Conservation (phyloP, 202 grass and related monocot species). For the Musa balbisiana region DNA sequence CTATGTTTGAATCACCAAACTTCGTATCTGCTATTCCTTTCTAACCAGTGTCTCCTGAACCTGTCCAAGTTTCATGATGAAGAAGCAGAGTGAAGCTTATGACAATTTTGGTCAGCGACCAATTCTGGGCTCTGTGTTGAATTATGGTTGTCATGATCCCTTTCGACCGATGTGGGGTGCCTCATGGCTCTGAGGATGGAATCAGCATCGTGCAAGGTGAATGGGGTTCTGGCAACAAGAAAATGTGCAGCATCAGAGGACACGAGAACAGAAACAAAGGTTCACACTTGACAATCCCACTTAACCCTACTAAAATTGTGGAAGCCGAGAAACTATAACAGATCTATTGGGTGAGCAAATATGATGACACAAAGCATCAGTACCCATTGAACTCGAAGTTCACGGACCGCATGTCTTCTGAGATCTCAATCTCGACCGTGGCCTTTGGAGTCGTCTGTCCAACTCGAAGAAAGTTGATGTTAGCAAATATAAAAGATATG, state of each 20-base stretch:
- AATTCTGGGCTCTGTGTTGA: background rate
- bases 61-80: background rate
- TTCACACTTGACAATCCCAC: background rate
- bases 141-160: background rate
- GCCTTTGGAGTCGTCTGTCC: slow-evolving; percentile 39
- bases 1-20: background rate
- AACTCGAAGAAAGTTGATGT: background rate
- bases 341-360: slow-evolving; percentile 22
- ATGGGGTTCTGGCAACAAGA: background rate
- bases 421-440: slow-evolving; percentile 67
- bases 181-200: slow-evolving; percentile 71
- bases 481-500: background rate
- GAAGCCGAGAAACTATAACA: slow-evolving; percentile 15
- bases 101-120: background rate
- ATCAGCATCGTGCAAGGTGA: slow-evolving; percentile 36
- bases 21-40: background rate
- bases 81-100: background rate
- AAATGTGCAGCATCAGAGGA: background rate
- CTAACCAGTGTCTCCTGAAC: background rate
- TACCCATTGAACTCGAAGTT: slow-evolving; percentile 79
- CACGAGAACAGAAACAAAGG: too few relatives aligned
- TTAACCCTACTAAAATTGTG: slow-evolving; percentile 69
- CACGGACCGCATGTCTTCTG: slow-evolving; percentile 48
- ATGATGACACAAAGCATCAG: slow-evolving; percentile 16
- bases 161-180: too few relatives aligned